A percentile compares a stretch with the other conserved stretches of the same genome.
Evolutionary conservation across 2,329 filamentous ascomycete genomes (phyloP).

Genomic region (Fusarium brevicatenulatum): DNA sequence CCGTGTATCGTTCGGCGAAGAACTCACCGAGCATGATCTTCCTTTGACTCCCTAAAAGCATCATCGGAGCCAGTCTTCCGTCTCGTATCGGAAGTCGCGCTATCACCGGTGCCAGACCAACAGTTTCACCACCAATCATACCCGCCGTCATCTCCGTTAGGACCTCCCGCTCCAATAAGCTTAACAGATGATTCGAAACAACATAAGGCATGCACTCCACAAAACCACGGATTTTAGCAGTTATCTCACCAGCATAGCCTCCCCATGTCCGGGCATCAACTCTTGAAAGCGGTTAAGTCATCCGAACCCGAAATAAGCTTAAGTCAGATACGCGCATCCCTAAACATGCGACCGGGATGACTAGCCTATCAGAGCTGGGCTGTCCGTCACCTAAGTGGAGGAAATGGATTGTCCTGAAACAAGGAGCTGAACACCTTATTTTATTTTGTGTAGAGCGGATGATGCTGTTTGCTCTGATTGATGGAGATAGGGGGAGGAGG

Average conservation of each 20-base stretch:
- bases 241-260: not conserved
- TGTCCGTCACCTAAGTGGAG: not conserved
- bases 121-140: not conserved
- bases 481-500: not conserved
- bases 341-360: not conserved
- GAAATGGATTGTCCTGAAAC: not conserved
- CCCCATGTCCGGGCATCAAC: not conserved
- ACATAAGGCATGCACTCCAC: not conserved
- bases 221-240: not conserved
- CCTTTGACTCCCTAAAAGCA: not conserved
- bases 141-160: fast-evolving
- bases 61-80: not conserved
- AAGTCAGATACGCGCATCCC: not conserved
- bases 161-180: not conserved
- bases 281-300: not conserved
- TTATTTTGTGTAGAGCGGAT: not conserved
- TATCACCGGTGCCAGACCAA: too few relatives aligned
- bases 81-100: not conserved
- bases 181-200: not conserved
- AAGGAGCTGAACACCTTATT: not conserved
- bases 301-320: not conserved
- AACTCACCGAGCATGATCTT: fast-evolving
- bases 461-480: not conserved
- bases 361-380: not conserved
- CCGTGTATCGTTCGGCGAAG: too few relatives aligned